A percentile compares a stretch with the other conserved stretches of the same genome.
phyloP scores from a whole-genome alignment of 2,329 filamentous ascomycete species.

The Fusarium denticulatum region DNA sequence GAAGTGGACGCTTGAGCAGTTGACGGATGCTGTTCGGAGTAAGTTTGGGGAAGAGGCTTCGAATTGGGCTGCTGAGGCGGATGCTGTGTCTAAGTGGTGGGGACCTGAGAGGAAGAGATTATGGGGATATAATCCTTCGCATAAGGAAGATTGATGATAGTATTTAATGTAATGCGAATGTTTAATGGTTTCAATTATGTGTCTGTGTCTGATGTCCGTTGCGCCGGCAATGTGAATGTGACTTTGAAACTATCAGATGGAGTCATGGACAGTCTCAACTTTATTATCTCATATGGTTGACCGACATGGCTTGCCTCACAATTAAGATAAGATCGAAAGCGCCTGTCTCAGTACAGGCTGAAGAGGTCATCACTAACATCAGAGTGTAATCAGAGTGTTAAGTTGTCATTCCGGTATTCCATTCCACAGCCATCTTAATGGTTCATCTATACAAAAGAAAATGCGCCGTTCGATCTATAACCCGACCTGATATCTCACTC shows the following conservation, averaged over 20 bases:
- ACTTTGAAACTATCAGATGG: background rate
- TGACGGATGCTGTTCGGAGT: slow-evolving; percentile 36
- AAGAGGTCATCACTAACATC: background rate
- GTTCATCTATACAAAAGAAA: background rate
- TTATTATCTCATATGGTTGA: background rate
- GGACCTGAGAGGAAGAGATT: slow-evolving; percentile 36
- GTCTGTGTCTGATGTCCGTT: background rate
- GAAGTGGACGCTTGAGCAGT: slow-evolving; percentile 39
- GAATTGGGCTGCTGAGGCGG: slow-evolving; percentile 43
- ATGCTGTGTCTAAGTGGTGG: slow-evolving; percentile 37
- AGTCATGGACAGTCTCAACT: background rate
- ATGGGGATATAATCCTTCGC: slow-evolving; percentile 35
- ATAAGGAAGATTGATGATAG: slow-evolving; percentile 9
- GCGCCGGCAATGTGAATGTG: background rate
- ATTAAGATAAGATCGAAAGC: too few species aligned
- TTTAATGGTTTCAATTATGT: slow-evolving; percentile 1
- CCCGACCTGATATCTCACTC: background rate
- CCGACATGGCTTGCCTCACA: too few species aligned
- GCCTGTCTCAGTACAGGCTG: accelerated
- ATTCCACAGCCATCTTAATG: background rate
- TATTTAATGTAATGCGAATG: slow-evolving; percentile 20
- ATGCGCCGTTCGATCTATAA: background rate
- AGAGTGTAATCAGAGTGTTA: accelerated
- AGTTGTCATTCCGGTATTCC: background rate
- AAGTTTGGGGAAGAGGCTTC: slow-evolving; percentile 35